phyloP scores from a whole-genome alignment of 2,329 filamentous ascomycete species.

The Botrytis pseudocinerea region DNA sequence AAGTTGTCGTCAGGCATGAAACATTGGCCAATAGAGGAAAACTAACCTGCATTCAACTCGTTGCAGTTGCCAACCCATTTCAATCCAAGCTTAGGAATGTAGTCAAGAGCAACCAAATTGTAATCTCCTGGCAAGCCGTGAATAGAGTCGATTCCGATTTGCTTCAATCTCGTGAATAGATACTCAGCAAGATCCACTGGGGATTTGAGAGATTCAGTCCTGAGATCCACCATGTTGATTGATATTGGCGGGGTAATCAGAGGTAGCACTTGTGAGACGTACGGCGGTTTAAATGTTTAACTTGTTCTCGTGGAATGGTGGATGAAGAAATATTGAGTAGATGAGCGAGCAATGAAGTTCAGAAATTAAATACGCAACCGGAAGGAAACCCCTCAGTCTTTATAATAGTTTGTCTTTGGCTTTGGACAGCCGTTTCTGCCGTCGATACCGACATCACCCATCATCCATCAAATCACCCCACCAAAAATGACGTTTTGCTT shows the following conservation, averaged over 20 bases:
- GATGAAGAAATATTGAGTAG: background rate
- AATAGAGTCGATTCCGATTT: slow-evolving; percentile 64
- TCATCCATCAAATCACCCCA: slow-evolving; percentile 26
- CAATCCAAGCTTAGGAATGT: slow-evolving; percentile 58
- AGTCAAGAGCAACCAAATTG: slow-evolving; percentile 69
- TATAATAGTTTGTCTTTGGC: slow-evolving; percentile 6
- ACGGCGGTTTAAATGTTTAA: slow-evolving; percentile 5
- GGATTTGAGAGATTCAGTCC: slow-evolving; percentile 44
- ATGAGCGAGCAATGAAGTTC: background rate
- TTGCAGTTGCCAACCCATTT: slow-evolving; percentile 71
- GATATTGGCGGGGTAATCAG: slow-evolving; percentile 1
- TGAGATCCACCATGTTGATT: slow-evolving; percentile 42
- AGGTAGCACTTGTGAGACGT: background rate
- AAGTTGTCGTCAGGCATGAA: background rate
- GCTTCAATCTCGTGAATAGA: slow-evolving; percentile 63
- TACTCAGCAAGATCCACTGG: slow-evolving; percentile 63
- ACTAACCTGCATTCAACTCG: slow-evolving; percentile 68
- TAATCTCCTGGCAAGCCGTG: slow-evolving; percentile 74
- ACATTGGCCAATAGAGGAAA: background rate
- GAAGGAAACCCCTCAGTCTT: background rate
- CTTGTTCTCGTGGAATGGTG: background rate
- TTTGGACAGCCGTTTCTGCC: background rate
- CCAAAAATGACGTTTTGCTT: slow-evolving; percentile 18
- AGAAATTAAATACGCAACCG: background rate
- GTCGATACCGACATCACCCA: slow-evolving; percentile 12